Evolutionary conservation across 345 rosid genomes (phyloP).

Genomic region (Corchorus capsularis): DNA sequence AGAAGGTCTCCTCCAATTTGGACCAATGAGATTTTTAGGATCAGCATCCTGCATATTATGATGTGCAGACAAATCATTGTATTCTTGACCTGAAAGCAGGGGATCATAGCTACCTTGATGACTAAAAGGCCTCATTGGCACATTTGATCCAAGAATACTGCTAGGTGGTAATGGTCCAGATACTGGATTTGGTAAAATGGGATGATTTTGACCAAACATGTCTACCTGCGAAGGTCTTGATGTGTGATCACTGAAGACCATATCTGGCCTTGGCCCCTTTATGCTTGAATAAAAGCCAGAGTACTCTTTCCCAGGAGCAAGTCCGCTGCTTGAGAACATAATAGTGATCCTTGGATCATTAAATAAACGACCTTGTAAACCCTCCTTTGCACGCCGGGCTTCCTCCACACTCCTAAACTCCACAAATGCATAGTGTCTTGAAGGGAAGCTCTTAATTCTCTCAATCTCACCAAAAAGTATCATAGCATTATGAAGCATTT

Average conservation of each 20-base stretch:
- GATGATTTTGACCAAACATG: constrained; percentile 48
- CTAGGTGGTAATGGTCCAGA: constrained; percentile 40
- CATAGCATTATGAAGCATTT: constrained; percentile 97
- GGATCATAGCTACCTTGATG: constrained; percentile 58
- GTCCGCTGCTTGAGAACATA: constrained; percentile 69
- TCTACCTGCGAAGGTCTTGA: constrained; percentile 49
- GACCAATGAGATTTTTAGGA: constrained; percentile 33
- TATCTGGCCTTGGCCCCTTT: constrained; percentile 61
- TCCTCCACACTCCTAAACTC: constrained; percentile 95
- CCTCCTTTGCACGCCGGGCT: constrained; percentile 96
- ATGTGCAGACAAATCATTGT: constrained; percentile 40
- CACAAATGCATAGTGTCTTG: constrained; percentile 84
- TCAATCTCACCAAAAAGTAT: constrained; percentile 98
- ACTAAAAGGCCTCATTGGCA: constrained; percentile 44
- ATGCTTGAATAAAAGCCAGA: constrained; percentile 50
- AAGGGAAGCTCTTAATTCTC: constrained; percentile 74
- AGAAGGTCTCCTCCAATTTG: constrained; percentile 70
- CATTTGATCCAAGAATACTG: constrained; percentile 42
- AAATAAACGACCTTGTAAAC: constrained; percentile 87
- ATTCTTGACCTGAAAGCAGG: constrained; percentile 51
- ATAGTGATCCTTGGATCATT: constrained; percentile 91
- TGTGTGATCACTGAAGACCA: constrained; percentile 45
- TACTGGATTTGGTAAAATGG: constrained; percentile 33
- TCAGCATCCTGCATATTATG: constrained; percentile 39
- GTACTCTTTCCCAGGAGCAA: constrained; percentile 65